Percentiles rank a stretch among this genome's conserved stretches.
Evolutionary conservation across 1,139 yeast genomes (phyloP).

Genomic region (Meyerozyma sp.): DNA sequence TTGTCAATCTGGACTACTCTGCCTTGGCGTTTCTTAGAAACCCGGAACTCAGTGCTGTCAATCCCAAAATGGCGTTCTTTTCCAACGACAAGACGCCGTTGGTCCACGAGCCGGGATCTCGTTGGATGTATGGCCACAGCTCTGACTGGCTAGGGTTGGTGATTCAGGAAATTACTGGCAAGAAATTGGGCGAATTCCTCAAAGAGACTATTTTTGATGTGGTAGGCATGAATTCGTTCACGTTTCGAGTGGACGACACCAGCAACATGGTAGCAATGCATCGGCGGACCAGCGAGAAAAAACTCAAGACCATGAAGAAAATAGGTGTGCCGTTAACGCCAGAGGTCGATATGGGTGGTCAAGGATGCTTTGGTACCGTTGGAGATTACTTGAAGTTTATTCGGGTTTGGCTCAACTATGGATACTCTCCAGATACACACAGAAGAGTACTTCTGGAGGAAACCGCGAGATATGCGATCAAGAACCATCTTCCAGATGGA

Average conservation of each 20-base stretch:
- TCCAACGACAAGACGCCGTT: constrained; percentile 34
- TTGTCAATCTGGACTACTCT: constrained; percentile 28
- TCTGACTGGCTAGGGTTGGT: constrained; percentile 52
- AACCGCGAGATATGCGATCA: constrained; percentile 26
- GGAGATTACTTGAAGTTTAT: constrained; percentile 40
- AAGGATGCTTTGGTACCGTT: constrained; percentile 41
- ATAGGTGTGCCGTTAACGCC: constrained; percentile 20
- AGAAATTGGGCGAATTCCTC: constrained; percentile 36
- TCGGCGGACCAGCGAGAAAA: constrained; percentile 14
- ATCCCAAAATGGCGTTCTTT: constrained; percentile 24
- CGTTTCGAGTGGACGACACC: constrained; percentile 27
- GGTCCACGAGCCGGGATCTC: constrained; percentile 47
- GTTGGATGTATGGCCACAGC: constrained; percentile 47
- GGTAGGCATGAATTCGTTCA: constrained; percentile 34
- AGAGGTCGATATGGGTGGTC: constrained; percentile 44
- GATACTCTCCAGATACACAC: constrained; percentile 36
- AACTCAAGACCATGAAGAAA: constrained; percentile 11
- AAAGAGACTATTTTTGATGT: constrained; percentile 38
- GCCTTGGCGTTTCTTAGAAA: constrained; percentile 16
- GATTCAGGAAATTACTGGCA: constrained; percentile 38
- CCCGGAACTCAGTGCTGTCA: constrained; percentile 15
- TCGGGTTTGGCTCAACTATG: constrained; percentile 42
- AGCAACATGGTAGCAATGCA: constrained; percentile 23
- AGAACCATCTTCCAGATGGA: constrained; percentile 28
- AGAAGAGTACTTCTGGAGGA: constrained; percentile 23